Evolutionary conservation across 345 rosid species (phyloP), one percentile per base, ranked within the genome.

Genomic region (Camelina neglecta): DNA sequence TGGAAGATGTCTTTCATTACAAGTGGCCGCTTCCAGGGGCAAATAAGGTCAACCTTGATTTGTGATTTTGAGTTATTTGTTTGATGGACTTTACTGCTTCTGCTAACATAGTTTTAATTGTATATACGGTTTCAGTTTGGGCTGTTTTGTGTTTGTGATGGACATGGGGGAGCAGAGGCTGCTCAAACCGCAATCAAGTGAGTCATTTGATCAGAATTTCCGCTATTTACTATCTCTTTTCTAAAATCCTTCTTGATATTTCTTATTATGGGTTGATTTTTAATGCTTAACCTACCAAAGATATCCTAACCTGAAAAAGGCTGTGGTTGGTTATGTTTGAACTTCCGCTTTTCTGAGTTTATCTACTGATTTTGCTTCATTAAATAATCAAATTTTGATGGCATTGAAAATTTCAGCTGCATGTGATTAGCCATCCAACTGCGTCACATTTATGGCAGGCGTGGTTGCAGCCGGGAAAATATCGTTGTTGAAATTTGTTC

Each of bases 1-100:
- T 95, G 98, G 99, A 95, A 84, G 99, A 95, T 83, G 93, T 89
- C 67, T 88, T 85, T 86, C 88, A 83, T 86, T 89, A 85, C 83
- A 89, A 83, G 47, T 96, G 99, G 98, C 98, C 98, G 41, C 90
- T 93, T 79, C 90, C 90, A 77, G 98, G 96, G 65, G 69, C 67
- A 71, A 81, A 87, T 65, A 80, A 93, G 98, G 98, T 93, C 79
- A 13, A 71, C 81, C 71, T 63, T 8, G 68, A 80, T 69, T 79
- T 72, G n/a, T 71, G 53, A 16, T 47, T 42, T 64, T 73, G 23
- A 53, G 21, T 74, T 78, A 45, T 55, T 44, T 58, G 67, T 64
- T 65, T 57, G 51, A 36, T 68, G 59, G 26, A 35, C 56, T 65
- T 78, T 73, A 50, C 63, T 70, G 65, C 64, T 67, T 54, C 15